Percentiles rank a stretch among this genome's conserved stretches.
Evolutionary conservation across 2,329 filamentous ascomycete species (phyloP).

Genomic region (Corniculantispora saksenae): DNA sequence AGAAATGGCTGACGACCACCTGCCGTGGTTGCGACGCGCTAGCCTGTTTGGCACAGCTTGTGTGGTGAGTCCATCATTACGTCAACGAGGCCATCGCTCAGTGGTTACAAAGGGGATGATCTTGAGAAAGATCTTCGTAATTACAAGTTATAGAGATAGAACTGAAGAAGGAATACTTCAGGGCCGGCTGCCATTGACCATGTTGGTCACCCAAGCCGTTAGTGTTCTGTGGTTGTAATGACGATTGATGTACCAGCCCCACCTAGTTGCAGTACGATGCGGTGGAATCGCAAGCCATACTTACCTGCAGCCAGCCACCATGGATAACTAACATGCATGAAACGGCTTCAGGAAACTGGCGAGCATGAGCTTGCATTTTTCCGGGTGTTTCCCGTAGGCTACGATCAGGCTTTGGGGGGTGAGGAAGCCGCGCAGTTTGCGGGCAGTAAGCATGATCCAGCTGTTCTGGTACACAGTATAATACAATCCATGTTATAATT

Average conservation of each 20-base stretch:
- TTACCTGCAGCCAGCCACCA: neutral
- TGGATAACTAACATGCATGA: neutral
- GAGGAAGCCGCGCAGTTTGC: no score
- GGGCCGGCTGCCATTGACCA: no score
- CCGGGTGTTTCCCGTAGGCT: no score
- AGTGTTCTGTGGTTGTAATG: neutral
- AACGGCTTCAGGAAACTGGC: no score
- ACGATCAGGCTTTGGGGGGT: no score
- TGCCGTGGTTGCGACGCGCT: neutral
- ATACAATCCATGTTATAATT: neutral
- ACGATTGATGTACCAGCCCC: neutral
- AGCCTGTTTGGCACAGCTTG: neutral
- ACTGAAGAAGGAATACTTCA: no score
- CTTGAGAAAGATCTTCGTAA: neutral
- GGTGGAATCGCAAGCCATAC: neutral
- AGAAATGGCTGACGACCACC: neutral
- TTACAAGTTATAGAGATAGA: no score
- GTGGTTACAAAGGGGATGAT: neutral
- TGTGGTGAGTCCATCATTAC: slow-evolving; percentile 8
- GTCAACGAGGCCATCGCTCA: neutral
- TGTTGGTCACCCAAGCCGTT: no score
- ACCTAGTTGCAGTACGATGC: neutral
- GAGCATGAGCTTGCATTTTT: no score
- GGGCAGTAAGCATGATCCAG: no score
- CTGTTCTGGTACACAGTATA: no score